These are phyloP conservation scores for Cladosporium colombiae DNA, from an alignment of 2,329 filamentous ascomycete genomes.

Conservation along the genomic window DNA sequence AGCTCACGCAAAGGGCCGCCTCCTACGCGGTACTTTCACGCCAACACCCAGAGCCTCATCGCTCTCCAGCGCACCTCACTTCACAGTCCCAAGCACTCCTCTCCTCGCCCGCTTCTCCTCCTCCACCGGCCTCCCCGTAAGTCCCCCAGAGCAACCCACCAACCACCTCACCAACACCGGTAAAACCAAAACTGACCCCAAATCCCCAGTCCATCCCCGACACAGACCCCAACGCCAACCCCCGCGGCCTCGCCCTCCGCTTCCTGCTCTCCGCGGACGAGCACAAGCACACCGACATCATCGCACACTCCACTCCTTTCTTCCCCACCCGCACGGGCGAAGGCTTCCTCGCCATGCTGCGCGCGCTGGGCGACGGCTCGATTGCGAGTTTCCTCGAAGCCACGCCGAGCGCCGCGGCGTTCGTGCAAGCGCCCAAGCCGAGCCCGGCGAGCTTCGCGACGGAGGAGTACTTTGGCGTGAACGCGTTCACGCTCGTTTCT, in stretches of 20 bases:
- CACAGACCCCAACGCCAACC: constrained; percentile 28
- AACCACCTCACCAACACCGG: neutral
- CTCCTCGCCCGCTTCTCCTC: constrained; percentile 33
- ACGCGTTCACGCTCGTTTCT: constrained; percentile 51
- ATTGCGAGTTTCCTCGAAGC: constrained; percentile 47
- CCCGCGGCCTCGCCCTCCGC: constrained; percentile 51
- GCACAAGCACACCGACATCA: constrained; percentile 57
- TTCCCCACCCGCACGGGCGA: constrained; percentile 56
- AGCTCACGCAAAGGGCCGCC: constrained; percentile 58
- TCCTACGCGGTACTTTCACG: constrained; percentile 55
- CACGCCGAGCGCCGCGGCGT: constrained; percentile 51
- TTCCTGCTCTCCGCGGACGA: constrained; percentile 47
- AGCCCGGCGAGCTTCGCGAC: constrained; percentile 51
- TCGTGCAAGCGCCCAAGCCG: constrained; percentile 54
- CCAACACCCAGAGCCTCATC: constrained; percentile 47
- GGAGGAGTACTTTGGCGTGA: constrained; percentile 52
- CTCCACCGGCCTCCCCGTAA: constrained; percentile 29
- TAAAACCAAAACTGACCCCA: neutral
- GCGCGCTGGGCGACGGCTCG: constrained; percentile 42
- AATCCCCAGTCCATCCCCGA: constrained; percentile 27
- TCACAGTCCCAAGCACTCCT: constrained; percentile 27
- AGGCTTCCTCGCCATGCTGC: constrained; percentile 54
- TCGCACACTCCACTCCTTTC: constrained; percentile 54
- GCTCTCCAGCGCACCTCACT: constrained; percentile 39
- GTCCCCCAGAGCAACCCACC: neutral